Evolutionary conservation across 331 rosid species (phyloP).

Genomic region (Malus hybrid): DNA sequence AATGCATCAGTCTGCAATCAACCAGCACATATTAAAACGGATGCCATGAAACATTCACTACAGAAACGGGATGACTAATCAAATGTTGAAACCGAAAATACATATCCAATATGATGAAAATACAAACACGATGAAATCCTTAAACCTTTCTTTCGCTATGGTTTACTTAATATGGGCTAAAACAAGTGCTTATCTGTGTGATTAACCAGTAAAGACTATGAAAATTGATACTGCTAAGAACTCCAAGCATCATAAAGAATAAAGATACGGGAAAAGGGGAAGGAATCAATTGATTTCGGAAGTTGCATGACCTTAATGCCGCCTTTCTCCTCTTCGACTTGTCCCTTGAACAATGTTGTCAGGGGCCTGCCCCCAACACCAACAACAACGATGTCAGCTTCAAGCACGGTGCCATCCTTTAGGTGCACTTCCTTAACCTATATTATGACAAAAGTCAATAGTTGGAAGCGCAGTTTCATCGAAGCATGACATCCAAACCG

Average conservation of each 20-base stretch:
- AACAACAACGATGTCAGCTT: constrained; percentile 85
- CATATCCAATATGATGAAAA: no score
- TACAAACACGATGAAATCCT: neutral
- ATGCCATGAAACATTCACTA: neutral
- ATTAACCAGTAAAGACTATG: neutral
- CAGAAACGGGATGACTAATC: neutral
- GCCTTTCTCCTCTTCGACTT: constrained; percentile 80
- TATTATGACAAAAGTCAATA: constrained; percentile 3
- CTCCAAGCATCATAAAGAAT: neutral
- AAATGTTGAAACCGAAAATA: no score
- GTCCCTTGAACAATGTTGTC: constrained; percentile 72
- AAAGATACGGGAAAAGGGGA: neutral
- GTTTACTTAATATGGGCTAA: neutral
- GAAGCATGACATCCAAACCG: neutral
- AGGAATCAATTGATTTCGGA: neutral
- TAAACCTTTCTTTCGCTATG: neutral
- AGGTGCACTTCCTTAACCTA: constrained; percentile 88
- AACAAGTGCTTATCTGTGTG: neutral
- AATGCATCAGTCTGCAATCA: constrained; percentile 65
- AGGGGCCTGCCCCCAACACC: constrained; percentile 90
- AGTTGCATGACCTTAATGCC: constrained; percentile 63
- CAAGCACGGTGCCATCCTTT: constrained; percentile 73
- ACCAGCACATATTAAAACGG: neutral
- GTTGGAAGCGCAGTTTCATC: neutral
- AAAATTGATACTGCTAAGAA: neutral